Evolutionary conservation across 495 filamentous ascomycete species (phyloP), one percentile per base, ranked within the genome.

Genomic region (Echria macrotheca): DNA sequence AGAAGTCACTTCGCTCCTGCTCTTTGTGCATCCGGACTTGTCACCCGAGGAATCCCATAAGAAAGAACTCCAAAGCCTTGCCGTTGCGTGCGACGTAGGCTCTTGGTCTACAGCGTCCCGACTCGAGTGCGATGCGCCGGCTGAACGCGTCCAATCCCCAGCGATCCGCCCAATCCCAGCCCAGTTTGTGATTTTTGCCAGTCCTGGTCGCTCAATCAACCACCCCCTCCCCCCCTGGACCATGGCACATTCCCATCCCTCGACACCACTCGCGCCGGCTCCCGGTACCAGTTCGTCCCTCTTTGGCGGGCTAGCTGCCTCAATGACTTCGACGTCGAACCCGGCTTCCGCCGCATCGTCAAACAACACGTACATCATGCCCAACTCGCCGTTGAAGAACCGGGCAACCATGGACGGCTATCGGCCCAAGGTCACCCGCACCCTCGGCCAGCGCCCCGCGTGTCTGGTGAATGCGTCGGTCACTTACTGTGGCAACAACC

Each of bases 391-490:
- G 22, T 72, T 82, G 52, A 82, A 79, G 67, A 78, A 76, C 40
- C 75, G 79, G 42, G 64, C 70, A 19, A 72, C 75, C 50, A 74
- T 70, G 55, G 86, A 90, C 55, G 76, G 78, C 53, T 91, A 94
- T 66, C 83, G 81, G 31, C 91, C 91, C 8, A 84, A 79, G 59
- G 82, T 95, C 14, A 87, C 82, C 19, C 84, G 84, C 57, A 86
- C 85, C 5, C 75, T 88, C 42, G 93, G 93, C 32, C 87, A 93
- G 66, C 75, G 89, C 44, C 91, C 95, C 7, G 89, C 94, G 41
- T 96, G 93, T 60, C 78, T 98, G 32, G 91, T 97, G 45, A 97
- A 96, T 74, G 93, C 93, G 46, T 96, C 94, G 11, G 90, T 97
- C 44, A 97, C 93, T 14, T 96, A 95, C 67, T 95, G 91, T 60